phyloP scores from a whole-genome alignment of 768 basidiomycete species.

The Lentinula guzmanii region DNA sequence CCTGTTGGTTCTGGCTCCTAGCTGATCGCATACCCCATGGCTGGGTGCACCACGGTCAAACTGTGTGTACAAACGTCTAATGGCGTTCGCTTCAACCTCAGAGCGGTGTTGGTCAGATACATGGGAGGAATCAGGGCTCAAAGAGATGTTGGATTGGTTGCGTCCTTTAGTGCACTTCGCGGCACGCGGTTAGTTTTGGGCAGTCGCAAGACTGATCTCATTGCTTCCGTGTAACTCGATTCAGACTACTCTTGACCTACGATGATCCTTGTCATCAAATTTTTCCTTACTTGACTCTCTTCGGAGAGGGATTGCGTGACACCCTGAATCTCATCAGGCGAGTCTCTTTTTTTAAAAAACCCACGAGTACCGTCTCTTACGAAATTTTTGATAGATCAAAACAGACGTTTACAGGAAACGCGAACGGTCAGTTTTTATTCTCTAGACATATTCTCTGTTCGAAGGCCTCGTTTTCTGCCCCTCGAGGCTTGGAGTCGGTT shows the following conservation, averaged over 20 bases:
- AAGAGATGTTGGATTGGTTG: not conserved
- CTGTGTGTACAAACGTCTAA: not conserved
- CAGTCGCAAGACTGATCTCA: not conserved
- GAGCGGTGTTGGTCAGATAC: not conserved
- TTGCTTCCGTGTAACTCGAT: slow-evolving; percentile 7
- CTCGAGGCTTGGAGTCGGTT: no score
- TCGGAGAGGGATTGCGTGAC: not conserved
- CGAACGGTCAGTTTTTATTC: no score
- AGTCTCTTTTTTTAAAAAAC: not conserved
- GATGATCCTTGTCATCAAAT: not conserved
- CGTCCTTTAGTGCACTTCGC: slow-evolving; percentile 10
- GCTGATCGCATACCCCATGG: not conserved
- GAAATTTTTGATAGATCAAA: no score
- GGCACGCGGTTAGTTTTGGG: not conserved
- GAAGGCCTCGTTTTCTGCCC: no score
- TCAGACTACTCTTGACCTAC: slow-evolving; percentile 6
- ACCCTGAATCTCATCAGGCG: not conserved
- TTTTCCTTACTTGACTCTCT: not conserved
- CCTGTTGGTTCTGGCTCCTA: not conserved
- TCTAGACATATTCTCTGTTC: no score
- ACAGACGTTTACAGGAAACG: no score
- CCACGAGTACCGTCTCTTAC: no score
- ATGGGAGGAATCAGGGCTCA: not conserved
- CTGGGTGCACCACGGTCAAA: not conserved
- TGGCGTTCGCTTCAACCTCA: not conserved